Conservation (phyloP, 2,329 filamentous ascomycete species). For the Fusarium duplospermum region DNA sequence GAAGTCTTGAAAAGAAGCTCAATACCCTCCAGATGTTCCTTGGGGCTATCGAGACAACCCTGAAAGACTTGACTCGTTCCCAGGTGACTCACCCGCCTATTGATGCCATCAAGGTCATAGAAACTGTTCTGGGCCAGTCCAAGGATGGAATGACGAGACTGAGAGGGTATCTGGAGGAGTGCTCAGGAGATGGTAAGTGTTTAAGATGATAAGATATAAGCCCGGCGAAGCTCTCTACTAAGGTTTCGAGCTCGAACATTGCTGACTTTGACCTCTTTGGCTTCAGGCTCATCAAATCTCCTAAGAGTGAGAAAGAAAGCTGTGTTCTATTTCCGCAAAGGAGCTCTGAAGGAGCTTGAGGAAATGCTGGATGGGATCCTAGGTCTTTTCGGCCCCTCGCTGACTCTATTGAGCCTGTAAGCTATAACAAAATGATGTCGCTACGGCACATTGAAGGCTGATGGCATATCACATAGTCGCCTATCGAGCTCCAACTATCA, state of each 20-base stretch:
- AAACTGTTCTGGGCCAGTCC: background rate
- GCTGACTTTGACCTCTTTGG: too few species aligned
- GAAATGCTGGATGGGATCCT: background rate
- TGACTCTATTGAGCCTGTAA: too few species aligned
- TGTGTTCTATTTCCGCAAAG: background rate
- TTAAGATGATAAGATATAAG: too few species aligned
- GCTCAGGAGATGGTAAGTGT: background rate
- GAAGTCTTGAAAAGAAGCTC: background rate
- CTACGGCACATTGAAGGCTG: too few species aligned
- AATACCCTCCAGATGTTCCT: background rate
- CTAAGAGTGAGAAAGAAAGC: background rate
- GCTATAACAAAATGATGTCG: too few species aligned
- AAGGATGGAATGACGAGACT: background rate
- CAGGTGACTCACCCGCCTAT: background rate
- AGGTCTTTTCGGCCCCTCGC: too few species aligned
- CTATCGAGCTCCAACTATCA: too few species aligned
- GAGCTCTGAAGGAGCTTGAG: background rate
- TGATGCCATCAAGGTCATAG: background rate
- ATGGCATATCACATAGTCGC: fast-evolving
- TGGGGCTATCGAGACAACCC: background rate
- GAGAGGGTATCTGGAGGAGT: background rate
- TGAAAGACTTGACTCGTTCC: background rate
- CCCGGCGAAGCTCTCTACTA: too few species aligned
- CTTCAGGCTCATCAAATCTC: background rate
- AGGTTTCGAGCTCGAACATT: too few species aligned